Evolutionary conservation across 1,139 yeast species (phyloP), one percentile per base, ranked within the genome.

Genomic region (Geotrichum cucujoidarum): DNA sequence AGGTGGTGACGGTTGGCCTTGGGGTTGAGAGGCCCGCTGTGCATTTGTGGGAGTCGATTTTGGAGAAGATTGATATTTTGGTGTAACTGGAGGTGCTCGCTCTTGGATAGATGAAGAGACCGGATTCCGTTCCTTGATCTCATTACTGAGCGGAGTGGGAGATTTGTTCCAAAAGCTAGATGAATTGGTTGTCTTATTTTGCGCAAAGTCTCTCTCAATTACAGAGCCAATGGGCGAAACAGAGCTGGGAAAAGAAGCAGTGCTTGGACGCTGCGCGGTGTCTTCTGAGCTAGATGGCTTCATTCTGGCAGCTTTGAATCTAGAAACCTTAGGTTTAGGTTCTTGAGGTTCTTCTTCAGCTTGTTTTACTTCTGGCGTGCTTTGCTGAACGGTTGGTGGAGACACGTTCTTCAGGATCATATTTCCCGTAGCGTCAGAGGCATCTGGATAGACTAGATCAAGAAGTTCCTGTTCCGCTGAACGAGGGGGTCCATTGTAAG

Each of bases 261-360:
- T 24, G 27, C 6, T 10, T 10, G 10, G 8, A 24, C 6, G 27
- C 10, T 24, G 27, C 6, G 27, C 27, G 8, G 6, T 10, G 10
- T 24, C 10, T 10, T 24, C 8, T 6, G 8, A 6, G 10, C 10
- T 24, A 6, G 27, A 24, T 6, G 27, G 27, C 10, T 24, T 24
- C 25, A 40, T 40, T 13, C 63, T 48, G 25, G 55, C 59, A 4
- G 58, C 57, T 54, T 64, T 66, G 51, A 67, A 67, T 30, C 65
- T 55, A 1, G 71, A 67, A 0, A 60, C 55, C 38, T 55, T 54
- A 2, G 55, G 51, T 18, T 45, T 41, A 34, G 43, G 13, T 29
- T 30, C 43, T 3, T 40, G 16, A 10, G 48, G 27, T 29, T 16
- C n/a, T 18, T 11, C n/a, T 25, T 16, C 13, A 3, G 17, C 24